These are phyloP conservation scores for Coemansia sp. DNA, from an alignment of 192 early-diverging fungal genomes.

Conservation along the genomic window DNA sequence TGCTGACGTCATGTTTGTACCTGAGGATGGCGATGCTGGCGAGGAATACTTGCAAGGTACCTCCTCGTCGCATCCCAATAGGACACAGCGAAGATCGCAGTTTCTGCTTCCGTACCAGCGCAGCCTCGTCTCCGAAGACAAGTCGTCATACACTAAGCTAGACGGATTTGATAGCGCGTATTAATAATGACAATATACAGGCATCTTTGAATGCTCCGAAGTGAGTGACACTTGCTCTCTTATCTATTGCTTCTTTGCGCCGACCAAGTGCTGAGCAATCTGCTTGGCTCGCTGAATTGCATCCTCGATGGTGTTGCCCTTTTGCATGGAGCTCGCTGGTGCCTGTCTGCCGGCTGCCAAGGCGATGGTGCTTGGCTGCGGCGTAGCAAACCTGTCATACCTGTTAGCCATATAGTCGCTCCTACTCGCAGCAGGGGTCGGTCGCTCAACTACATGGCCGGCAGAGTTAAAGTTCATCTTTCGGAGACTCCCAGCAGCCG, in stretches of 20 bases:
- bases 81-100: constrained; percentile 10
- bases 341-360: neutral
- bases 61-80: neutral
- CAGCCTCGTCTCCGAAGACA: constrained; percentile 4
- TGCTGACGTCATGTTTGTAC: constrained; percentile 24
- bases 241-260: constrained; percentile 5
- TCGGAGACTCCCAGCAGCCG: constrained; percentile 16
- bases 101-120: constrained; percentile 36
- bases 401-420: neutral
- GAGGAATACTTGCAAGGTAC: neutral
- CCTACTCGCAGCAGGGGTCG: neutral
- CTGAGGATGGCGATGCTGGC: constrained; percentile 18
- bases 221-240: neutral
- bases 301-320: constrained; percentile 30
- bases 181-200: constrained; percentile 6
- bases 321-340: neutral
- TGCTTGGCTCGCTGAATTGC: constrained; percentile 45
- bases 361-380: neutral
- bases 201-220: neutral
- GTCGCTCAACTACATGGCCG: constrained; percentile 4
- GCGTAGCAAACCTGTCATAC: neutral
- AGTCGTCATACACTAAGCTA: constrained; percentile 12
- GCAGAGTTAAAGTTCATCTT: constrained; percentile 36
- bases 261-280: constrained; percentile 45
- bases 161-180: neutral